Evolutionary conservation across 768 basidiomycete species (phyloP).

Genomic region (Tulasnella sp.): DNA sequence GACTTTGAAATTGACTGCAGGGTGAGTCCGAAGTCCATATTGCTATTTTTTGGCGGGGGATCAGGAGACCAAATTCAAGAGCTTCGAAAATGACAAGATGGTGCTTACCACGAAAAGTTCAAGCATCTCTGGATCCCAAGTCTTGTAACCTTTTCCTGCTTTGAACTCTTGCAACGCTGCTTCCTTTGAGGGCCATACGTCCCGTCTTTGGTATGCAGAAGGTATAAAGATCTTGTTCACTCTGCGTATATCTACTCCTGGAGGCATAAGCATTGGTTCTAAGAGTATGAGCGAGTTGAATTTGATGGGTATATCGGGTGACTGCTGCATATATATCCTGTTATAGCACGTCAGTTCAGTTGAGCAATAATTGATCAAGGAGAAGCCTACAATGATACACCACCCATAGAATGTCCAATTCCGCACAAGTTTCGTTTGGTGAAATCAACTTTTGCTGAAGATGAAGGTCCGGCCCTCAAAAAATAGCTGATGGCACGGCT

Average conservation of each 20-base stretch:
- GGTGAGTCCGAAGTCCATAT: constrained; percentile 8
- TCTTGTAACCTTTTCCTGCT: constrained; percentile 3
- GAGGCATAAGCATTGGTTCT: constrained; percentile 11
- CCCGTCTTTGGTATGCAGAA: constrained; percentile 6
- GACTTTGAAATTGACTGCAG: background rate
- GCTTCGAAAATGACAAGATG: too few relatives aligned
- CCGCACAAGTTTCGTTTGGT: background rate
- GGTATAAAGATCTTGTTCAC: background rate
- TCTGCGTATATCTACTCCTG: background rate
- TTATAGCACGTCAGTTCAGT: too few relatives aligned
- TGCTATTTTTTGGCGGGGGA: too few relatives aligned
- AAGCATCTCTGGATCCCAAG: constrained; percentile 4
- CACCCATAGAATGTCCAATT: constrained; percentile 12
- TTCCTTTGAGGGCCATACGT: constrained; percentile 8
- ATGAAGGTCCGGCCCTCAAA: constrained; percentile 1
- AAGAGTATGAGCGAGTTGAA: constrained; percentile 6
- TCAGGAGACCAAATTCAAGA: too few relatives aligned
- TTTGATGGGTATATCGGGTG: background rate
- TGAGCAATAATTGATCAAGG: background rate
- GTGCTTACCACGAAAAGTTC: constrained; percentile 9
- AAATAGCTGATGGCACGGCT: constrained; percentile 4
- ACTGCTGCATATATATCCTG: too few relatives aligned
- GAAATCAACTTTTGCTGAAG: constrained; percentile 1
- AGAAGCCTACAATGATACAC: background rate
- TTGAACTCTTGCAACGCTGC: constrained; percentile 6